Conservation (phyloP, 73 alveolate species). For the Breviolum minutum region DNA sequence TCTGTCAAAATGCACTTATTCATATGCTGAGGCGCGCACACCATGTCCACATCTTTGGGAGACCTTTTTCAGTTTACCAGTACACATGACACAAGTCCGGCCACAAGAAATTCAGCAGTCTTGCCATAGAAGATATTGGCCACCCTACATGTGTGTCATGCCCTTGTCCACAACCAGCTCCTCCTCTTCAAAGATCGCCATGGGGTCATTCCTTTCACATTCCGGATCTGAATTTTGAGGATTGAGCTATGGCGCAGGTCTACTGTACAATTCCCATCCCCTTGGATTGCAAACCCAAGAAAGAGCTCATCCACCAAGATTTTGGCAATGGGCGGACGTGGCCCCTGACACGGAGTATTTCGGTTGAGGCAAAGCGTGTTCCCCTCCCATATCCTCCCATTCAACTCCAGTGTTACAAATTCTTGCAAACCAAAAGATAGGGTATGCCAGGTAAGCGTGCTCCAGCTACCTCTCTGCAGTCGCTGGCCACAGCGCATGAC, state of each 20-base stretch:
- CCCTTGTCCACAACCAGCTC: background rate
- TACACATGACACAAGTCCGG: background rate
- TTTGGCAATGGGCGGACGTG: slow-evolving; percentile 38
- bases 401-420: no score
- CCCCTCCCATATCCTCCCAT: no score
- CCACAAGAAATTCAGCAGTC: background rate
- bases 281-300: slow-evolving; percentile 13
- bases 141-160: slow-evolving; percentile 38
- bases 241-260: background rate
- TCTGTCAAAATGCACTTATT: no score
- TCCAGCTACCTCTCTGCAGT: slow-evolving; percentile 14
- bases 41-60: slow-evolving; percentile 53
- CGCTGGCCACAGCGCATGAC: background rate
- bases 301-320: slow-evolving; percentile 55
- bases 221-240: background rate
- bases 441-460: no score
- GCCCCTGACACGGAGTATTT: background rate
- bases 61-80: background rate
- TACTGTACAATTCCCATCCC: background rate
- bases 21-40: background rate
- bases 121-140: background rate
- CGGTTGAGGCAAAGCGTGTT: no score
- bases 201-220: slow-evolving; percentile 31
- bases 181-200: slow-evolving; percentile 19
- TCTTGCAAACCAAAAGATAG: no score